Evolutionary conservation across 2,329 filamentous ascomycete species (phyloP).

Genomic region (Colletotrichum nymphaeae): DNA sequence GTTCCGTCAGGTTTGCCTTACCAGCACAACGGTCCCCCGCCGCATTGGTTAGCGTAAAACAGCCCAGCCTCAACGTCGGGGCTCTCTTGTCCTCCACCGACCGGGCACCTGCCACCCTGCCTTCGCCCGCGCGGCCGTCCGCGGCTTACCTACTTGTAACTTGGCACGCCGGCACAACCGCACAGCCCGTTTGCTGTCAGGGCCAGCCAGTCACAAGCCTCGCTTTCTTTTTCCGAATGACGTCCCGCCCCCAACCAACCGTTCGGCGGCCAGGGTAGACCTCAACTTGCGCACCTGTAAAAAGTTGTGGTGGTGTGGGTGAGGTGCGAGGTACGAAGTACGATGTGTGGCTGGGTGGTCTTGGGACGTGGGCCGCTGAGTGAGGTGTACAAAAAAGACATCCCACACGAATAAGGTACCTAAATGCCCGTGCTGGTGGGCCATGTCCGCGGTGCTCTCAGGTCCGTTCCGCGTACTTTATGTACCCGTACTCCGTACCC

Average conservation of each 20-base stretch:
- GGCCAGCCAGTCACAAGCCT: constrained; percentile 15
- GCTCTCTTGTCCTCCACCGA: neutral
- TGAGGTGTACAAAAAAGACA: constrained; percentile 21
- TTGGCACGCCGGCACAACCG: neutral
- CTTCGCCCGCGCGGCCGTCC: constrained; percentile 4
- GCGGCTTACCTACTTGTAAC: constrained; percentile 26
- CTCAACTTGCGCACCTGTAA: too few species aligned
- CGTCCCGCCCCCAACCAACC: constrained; percentile 30
- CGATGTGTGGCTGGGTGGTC: constrained; percentile 20
- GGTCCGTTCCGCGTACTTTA: neutral
- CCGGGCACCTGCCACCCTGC: constrained; percentile 19
- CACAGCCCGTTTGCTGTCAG: constrained; percentile 23
- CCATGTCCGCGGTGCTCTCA: neutral
- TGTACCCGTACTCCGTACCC: neutral
- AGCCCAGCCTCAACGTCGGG: constrained; percentile 3
- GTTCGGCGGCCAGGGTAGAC: neutral
- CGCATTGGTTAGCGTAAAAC: neutral
- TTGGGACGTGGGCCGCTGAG: constrained; percentile 4
- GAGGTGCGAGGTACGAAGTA: neutral
- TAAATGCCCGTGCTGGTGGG: too few species aligned
- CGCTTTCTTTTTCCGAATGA: constrained; percentile 12
- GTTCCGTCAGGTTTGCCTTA: neutral
- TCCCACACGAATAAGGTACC: neutral
- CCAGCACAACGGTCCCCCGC: neutral
- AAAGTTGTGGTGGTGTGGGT: neutral